Evolutionary conservation across 495 filamentous ascomycete genomes (phyloP).

Genomic region (Amniculicola lignicola): DNA sequence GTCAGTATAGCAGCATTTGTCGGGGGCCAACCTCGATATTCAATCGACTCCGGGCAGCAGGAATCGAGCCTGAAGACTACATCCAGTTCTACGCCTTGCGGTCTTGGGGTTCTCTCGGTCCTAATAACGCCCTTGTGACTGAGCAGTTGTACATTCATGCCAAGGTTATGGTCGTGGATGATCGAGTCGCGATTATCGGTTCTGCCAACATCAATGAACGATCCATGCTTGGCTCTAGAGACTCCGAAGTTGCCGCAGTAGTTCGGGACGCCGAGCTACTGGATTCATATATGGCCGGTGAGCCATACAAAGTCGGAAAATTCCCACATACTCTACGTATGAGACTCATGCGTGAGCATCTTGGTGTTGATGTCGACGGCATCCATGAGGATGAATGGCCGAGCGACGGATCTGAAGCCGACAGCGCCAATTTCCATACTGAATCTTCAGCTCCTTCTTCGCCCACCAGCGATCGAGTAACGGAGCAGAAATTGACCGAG

Average conservation of each 20-base stretch:
- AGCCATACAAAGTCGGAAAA: constrained; percentile 81
- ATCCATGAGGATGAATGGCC: constrained; percentile 76
- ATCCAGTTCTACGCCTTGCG: constrained; percentile 93
- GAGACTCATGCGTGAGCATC: constrained; percentile 94
- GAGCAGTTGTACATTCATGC: constrained; percentile 99
- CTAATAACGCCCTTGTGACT: constrained; percentile 75
- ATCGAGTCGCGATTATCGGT: constrained; percentile 88
- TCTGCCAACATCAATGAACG: constrained; percentile 99
- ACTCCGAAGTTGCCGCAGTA: constrained; percentile 88
- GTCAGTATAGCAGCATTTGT: constrained; percentile 95
- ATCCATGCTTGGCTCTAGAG: constrained; percentile 86
- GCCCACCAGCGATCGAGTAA: constrained; percentile 35
- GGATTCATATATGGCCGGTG: constrained; percentile 84
- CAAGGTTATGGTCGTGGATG: constrained; percentile 96
- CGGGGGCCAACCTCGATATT: constrained; percentile 93
- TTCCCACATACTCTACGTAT: constrained; percentile 93
- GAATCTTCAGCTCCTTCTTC: constrained; percentile 42
- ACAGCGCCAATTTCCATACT: constrained; percentile 50
- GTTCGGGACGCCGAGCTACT: constrained; percentile 94
- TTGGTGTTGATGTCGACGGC: constrained; percentile 91
- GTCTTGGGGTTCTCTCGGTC: constrained; percentile 89
- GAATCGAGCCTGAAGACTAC: constrained; percentile 94
- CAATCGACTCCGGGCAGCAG: constrained; percentile 70
- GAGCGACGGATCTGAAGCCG: constrained; percentile 32
- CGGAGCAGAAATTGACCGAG: constrained; percentile 54